Evolutionary conservation across 139 green algal species (phyloP), one percentile per base, ranked within the genome.

Genomic region (Diplosphaera chodatii): DNA sequence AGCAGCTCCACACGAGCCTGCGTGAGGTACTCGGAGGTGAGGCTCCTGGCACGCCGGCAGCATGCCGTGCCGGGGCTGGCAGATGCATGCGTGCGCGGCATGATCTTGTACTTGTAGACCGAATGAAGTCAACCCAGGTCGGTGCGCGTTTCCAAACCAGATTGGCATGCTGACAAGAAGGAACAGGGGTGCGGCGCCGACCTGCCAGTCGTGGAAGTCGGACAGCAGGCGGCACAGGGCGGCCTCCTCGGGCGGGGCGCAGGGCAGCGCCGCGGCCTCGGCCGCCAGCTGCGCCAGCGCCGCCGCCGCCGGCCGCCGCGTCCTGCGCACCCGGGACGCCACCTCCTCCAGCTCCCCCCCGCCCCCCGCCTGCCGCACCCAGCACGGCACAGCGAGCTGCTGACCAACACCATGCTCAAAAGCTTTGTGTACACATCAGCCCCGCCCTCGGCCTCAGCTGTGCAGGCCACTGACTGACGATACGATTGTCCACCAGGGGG

Each of bases 141-240:
- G n/a, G n/a, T n/a, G n/a, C n/a, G n/a, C n/a, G n/a, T n/a, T n/a
- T n/a, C n/a, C n/a, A n/a, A n/a, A n/a, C n/a, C n/a, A n/a, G n/a
- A n/a, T n/a, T n/a, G n/a, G n/a, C n/a, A n/a, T n/a, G n/a, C n/a
- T n/a, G n/a, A n/a, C 10, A 48, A 48, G 37, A 6, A 48, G 37
- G 32, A 22, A 5, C 40, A 66, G 25, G 8, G 29, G 30, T 18
- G 2, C 31, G 27, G 23, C 71, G 41, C 37, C 10, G 40, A 86
- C 82, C 75, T 59, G 71, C 82, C 82, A 87, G 32, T 65, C 72
- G 59, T 84, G 74, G 69, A 80, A 87, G 62, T 71, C 72, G 33
- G 25, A 27, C 22, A 91, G 48, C 0, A 82, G n/a, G 25, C 69
- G 32, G 27, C 48, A 37, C 56, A 90, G 66, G 4, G 33, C 21